phyloP scores from a whole-genome alignment of 2,329 filamentous ascomycete species.

The Neofusicoccum kwambonambiense region DNA sequence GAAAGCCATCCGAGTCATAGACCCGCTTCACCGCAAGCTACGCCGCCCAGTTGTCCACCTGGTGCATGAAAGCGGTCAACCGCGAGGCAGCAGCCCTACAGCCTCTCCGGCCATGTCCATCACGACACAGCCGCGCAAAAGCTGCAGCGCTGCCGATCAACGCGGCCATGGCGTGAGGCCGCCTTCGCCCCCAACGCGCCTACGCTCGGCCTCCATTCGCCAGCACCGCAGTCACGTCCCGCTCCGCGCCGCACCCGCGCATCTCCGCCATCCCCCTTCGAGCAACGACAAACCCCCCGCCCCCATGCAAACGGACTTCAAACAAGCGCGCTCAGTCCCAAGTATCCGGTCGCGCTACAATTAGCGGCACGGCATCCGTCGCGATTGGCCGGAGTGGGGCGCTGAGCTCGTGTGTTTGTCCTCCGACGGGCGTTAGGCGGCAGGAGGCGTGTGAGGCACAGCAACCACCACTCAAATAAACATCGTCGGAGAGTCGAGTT shows the following conservation, averaged over 20 bases:
- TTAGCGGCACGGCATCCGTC: not conserved
- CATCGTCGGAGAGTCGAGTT: not conserved
- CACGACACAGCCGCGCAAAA: not conserved
- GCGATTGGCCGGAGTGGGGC: not conserved
- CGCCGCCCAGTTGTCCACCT: not conserved
- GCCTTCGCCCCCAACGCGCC: not conserved
- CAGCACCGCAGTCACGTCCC: not conserved
- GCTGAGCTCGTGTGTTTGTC: not conserved
- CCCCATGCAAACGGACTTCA: not conserved
- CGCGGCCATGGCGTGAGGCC: not conserved
- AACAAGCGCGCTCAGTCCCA: not conserved
- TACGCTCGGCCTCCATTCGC: not conserved
- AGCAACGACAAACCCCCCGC: not conserved
- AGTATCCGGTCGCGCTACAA: not conserved
- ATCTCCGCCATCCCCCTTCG: not conserved
- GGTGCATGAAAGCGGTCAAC: not conserved
- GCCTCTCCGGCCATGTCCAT: not conserved
- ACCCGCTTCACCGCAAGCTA: not conserved
- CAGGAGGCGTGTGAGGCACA: not conserved
- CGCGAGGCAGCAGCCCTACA: not conserved
- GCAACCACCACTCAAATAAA: not conserved
- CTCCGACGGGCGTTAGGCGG: not conserved
- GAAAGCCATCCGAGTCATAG: not conserved
- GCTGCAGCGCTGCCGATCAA: not conserved
- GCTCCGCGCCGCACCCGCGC: not conserved